Evolutionary conservation across 257 asterid species (phyloP).

Genomic region (Solanum lycopersicoides): DNA sequence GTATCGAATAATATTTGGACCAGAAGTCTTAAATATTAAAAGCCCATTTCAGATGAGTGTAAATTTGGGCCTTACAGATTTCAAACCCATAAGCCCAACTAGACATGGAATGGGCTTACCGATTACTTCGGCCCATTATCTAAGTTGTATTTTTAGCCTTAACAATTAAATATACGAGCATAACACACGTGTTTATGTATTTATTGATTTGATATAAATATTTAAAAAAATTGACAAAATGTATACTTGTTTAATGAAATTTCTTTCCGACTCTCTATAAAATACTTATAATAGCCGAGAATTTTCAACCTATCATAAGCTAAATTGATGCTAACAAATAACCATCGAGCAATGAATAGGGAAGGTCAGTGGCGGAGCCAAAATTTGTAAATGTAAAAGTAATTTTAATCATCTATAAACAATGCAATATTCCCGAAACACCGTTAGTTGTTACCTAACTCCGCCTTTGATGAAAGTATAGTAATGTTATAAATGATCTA

Average conservation of each 20-base stretch:
- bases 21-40: background rate
- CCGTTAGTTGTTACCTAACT: background rate
- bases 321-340: background rate
- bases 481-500: accelerated
- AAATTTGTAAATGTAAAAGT: background rate
- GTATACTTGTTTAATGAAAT: background rate
- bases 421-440: too few species aligned
- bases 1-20: too few species aligned
- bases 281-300: background rate
- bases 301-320: background rate
- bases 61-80: background rate
- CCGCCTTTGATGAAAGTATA: background rate
- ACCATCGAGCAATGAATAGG: background rate
- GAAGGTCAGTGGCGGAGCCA: background rate
- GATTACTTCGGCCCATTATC: background rate
- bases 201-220: background rate
- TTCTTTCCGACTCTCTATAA: background rate
- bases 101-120: background rate
- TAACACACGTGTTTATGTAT: too few species aligned
- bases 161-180: background rate
- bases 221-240: too few species aligned
- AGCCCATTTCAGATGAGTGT: background rate
- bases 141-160: background rate
- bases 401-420: too few species aligned
- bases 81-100: background rate